Evolutionary conservation across 768 basidiomycete species (phyloP).

Genomic region (Lactarius akahatsu): DNA sequence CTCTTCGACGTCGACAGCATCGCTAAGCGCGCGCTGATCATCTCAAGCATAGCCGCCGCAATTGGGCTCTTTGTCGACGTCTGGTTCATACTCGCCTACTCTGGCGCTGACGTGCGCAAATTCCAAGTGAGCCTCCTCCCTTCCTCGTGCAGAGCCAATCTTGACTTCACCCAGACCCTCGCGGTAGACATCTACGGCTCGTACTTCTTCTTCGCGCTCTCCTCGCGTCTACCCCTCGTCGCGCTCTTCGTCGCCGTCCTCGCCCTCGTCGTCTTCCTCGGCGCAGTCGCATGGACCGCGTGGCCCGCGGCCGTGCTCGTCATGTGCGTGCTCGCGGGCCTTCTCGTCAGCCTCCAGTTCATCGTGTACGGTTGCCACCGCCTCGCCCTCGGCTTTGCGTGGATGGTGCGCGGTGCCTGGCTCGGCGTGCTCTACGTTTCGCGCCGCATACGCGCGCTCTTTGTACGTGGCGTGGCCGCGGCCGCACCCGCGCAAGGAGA

Average conservation of each 20-base stretch:
- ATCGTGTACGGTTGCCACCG: slow-evolving; percentile 40
- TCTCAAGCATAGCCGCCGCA: slow-evolving; percentile 59
- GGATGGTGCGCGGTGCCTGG: slow-evolving; percentile 18
- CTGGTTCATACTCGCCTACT: slow-evolving; percentile 67
- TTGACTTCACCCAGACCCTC: slow-evolving; percentile 38
- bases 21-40: slow-evolving; percentile 52
- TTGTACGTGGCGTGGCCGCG: no score
- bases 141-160: not conserved
- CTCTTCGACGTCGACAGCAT: slow-evolving; percentile 50
- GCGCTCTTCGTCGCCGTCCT: slow-evolving; percentile 57
- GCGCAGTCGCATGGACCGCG: slow-evolving; percentile 58
- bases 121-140: slow-evolving; percentile 50
- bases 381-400: slow-evolving; percentile 13
- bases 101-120: slow-evolving; percentile 48
- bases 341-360: slow-evolving; percentile 64
- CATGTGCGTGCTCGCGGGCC: slow-evolving; percentile 56
- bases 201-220: slow-evolving; percentile 69
- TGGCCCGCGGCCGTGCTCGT: slow-evolving; percentile 64
- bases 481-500: no score
- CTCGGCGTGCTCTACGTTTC: not conserved
- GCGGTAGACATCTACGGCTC: slow-evolving; percentile 57
- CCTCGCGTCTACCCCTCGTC: slow-evolving; percentile 60
- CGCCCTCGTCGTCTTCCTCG: slow-evolving; percentile 60
- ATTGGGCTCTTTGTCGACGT: slow-evolving; percentile 62
- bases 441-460: not conserved